Percentiles rank a stretch among this genome's conserved stretches.
phyloP scores from a whole-genome alignment of 495 filamentous ascomycete genomes.

The Astrothelium subdiscretum region DNA sequence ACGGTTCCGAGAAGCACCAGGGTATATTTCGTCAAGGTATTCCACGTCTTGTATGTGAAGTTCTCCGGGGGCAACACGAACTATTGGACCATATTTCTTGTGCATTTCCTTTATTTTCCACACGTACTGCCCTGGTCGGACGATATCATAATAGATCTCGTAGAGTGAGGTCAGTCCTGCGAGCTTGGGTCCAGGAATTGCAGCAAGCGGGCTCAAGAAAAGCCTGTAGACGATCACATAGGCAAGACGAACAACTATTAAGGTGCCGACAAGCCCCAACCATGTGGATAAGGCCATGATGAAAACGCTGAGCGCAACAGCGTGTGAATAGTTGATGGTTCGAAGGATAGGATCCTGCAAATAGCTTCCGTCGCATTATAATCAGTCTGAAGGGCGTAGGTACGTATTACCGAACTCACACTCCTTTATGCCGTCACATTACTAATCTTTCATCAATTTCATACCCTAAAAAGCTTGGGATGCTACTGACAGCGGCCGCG shows the following conservation, averaged over 20 bases:
- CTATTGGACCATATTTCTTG: conserved; percentile 17
- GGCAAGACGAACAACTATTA: background rate
- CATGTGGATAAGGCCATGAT: background rate
- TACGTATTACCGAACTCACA: background rate
- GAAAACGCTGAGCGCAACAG: background rate
- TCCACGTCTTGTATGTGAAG: conserved; percentile 16
- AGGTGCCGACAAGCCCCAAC: background rate
- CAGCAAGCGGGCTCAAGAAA: conserved; percentile 10
- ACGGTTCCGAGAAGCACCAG: background rate
- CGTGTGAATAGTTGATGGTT: background rate
- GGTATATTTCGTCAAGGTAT: conserved; percentile 15
- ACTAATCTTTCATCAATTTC: background rate
- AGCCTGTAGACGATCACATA: conserved; percentile 9
- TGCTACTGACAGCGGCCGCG: background rate
- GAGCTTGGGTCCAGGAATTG: conserved; percentile 13
- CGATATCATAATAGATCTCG: conserved; percentile 17
- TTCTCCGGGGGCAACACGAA: conserved; percentile 14
- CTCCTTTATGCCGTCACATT: background rate
- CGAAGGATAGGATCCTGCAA: background rate
- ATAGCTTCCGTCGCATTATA: background rate
- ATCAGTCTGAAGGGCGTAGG: background rate
- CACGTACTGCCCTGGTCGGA: conserved; percentile 6
- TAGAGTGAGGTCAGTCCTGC: conserved; percentile 15
- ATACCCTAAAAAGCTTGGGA: background rate
- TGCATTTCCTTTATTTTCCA: conserved; percentile 10